Percentiles rank a stretch among this genome's conserved stretches.
phyloP scores from a whole-genome alignment of 148 eudicot genomes.

The Chenopodium quinoa region DNA sequence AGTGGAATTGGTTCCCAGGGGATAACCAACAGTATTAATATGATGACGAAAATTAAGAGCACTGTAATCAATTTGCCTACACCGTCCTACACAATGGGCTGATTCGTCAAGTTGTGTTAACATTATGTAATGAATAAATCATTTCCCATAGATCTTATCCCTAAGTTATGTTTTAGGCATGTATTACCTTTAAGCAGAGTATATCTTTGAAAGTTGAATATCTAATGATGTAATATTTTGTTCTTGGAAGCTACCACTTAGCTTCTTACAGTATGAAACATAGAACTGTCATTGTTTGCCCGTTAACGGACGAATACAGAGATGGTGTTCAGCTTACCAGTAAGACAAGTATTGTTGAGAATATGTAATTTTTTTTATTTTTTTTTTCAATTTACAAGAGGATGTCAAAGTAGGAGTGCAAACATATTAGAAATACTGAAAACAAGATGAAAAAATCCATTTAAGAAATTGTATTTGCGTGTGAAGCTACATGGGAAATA shows the following conservation, averaged over 20 bases:
- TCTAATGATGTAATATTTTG: not conserved
- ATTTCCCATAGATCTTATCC: not conserved
- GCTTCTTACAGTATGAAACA: not conserved
- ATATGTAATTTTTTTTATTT: not conserved
- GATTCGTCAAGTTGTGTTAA: conserved; percentile 6
- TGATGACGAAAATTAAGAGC: conserved; percentile 96
- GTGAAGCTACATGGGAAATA: not conserved
- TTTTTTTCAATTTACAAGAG: not conserved
- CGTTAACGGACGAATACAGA: not conserved
- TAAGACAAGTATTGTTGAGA: not conserved
- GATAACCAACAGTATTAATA: conserved; percentile 86
- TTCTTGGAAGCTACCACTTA: not conserved
- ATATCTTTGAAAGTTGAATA: not conserved
- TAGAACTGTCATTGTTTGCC: not conserved
- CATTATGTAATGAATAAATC: conserved; percentile 23
- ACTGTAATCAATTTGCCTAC: conserved; percentile 96
- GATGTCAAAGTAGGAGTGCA: not conserved
- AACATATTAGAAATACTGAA: not conserved
- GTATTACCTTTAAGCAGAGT: conserved; percentile 3
- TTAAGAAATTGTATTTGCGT: not conserved
- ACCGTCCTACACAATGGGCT: conserved; percentile 89
- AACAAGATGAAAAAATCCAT: not conserved
- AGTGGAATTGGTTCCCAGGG: conserved; percentile 99
- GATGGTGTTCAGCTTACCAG: not conserved
- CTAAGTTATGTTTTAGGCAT: conserved; percentile 13